A percentile compares a stretch with the other conserved stretches of the same genome.
These are phyloP conservation scores for Vaccinium vitisidaea DNA, from an alignment of 148 eudicot species.

Conservation along the genomic window DNA sequence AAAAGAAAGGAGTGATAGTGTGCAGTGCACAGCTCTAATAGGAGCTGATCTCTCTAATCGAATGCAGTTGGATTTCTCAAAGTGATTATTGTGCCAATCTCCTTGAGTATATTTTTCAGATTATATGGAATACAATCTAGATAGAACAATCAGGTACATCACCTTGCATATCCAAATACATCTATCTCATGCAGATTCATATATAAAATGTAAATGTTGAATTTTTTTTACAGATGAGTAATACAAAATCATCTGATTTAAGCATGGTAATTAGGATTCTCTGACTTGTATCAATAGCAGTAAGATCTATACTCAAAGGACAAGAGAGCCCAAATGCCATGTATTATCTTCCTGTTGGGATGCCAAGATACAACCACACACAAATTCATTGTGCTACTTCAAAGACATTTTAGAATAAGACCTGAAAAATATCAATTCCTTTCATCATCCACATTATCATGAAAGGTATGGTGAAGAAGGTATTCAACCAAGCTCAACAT, in stretches of 20 bases:
- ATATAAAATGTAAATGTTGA: neutral
- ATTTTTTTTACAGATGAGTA: neutral
- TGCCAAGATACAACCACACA: neutral
- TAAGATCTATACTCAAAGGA: neutral
- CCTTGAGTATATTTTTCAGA: neutral
- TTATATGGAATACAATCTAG: neutral
- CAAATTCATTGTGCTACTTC: neutral
- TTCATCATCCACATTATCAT: neutral
- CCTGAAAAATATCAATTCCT: neutral
- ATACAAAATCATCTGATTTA: neutral
- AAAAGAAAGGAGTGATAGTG: neutral
- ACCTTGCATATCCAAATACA: neutral
- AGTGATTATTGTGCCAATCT: constrained; percentile 5
- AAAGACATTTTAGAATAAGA: neutral
- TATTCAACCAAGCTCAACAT: neutral
- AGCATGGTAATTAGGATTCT: neutral
- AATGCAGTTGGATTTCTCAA: neutral
- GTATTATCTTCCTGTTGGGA: neutral
- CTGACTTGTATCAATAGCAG: neutral
- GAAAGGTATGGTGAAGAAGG: neutral
- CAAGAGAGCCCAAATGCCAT: neutral
- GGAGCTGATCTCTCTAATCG: neutral
- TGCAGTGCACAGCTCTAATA: neutral
- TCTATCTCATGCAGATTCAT: neutral
- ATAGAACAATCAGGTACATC: neutral